phyloP scores from a whole-genome alignment of 1,284 basidiomycete species.

The Leccinum pallidistipes region DNA sequence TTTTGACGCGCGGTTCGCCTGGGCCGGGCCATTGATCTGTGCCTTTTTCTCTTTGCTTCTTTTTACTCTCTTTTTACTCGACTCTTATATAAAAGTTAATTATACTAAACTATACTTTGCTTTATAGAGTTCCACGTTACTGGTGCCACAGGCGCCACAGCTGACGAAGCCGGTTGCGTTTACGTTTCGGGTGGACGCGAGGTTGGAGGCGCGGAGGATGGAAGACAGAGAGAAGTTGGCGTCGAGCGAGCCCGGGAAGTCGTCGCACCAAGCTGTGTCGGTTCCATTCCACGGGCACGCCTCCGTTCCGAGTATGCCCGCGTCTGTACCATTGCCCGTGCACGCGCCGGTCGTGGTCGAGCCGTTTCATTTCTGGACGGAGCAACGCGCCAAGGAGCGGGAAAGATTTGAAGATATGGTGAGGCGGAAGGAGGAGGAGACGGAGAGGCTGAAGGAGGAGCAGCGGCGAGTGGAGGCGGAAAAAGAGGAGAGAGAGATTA shows the following conservation, averaged over 20 bases:
- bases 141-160: constrained; percentile 32
- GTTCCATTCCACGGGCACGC: constrained; percentile 38
- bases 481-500: constrained; percentile 57
- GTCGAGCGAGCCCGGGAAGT: constrained; percentile 27
- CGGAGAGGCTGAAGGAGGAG: constrained; percentile 44
- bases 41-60: constrained; percentile 7
- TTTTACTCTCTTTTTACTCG: neutral
- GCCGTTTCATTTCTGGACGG: constrained; percentile 51
- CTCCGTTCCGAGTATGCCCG: constrained; percentile 45
- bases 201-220: constrained; percentile 41
- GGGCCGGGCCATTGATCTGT: constrained; percentile 12
- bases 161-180: constrained; percentile 51
- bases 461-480: constrained; percentile 44
- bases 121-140: constrained; percentile 27
- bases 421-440: constrained; percentile 54
- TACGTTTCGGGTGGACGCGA: constrained; percentile 48
- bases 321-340: constrained; percentile 46
- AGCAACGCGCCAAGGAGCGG: constrained; percentile 56
- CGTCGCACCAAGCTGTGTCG: constrained; percentile 39
- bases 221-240: constrained; percentile 25
- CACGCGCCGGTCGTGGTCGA: constrained; percentile 19
- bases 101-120: neutral
- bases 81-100: neutral
- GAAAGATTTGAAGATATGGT: constrained; percentile 60
- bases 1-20: constrained; percentile 5